Evolutionary conservation across 225 moss, liverwort and hornwort genomes (phyloP), one percentile per base, ranked within the genome.

Genomic region (Bryoerythrophyllum caledonicum): DNA sequence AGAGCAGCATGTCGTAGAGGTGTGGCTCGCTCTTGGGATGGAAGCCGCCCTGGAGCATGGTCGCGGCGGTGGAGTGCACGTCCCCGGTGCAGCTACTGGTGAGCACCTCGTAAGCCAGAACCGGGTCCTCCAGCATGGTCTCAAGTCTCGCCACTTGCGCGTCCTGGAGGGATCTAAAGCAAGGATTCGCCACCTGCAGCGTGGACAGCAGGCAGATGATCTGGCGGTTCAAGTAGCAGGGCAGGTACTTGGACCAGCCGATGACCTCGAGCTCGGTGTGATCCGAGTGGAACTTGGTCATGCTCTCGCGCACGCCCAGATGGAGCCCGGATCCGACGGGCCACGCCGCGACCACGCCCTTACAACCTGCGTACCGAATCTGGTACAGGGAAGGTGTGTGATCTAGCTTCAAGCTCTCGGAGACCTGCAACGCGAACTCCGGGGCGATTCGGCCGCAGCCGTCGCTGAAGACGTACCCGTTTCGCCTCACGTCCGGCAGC

Each of bases 361-460:
- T 99, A 70, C 86, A 94, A 3, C 97, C 97, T 0, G 90, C 94
- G 44, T 99, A 99, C 10, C 97, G 89, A 48, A 99, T 94, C 76
- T 99, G 97, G 37, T 90, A 99, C 17, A 87, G 84, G 63, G 94
- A 91, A 8, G 97, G 97, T 10, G 89, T 82, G 6, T 89, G 80
- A 4, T 78, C 73, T 10, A 94, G 59, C 1, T 77, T 76, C 78
- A 99, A 63, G 24, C 71, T 61, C 19, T 72, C 56, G 1, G 94
- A 90, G 21, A 99, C 93, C 54, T 83, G 43, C 0, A 59, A 34
- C 0, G 94, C 90, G 57, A 99, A 94, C 6, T 76, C 62, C 8
- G 90, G 91, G 49, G 81, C 77, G 35, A 99, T 88, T 63, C 83
- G 89, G 44, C 93, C 94, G 84, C 92, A 93, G 4, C 97, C 97